Conservation (phyloP, 352 stramenopile genomes). For the Thalassiosira exigua region DNA sequence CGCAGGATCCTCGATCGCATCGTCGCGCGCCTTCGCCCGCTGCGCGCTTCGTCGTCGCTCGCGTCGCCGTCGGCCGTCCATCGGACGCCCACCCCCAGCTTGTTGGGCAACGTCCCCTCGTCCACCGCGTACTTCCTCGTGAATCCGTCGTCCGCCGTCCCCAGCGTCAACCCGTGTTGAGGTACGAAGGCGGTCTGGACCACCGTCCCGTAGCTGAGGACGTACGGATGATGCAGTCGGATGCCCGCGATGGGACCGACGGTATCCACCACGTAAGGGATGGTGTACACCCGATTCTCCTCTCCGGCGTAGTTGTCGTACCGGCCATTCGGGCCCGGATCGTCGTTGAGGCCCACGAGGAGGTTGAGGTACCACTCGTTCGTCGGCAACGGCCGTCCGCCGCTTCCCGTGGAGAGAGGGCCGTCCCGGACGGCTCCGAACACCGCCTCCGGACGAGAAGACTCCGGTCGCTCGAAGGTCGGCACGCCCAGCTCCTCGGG, state of each 20-base stretch:
- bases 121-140: constrained; percentile 41
- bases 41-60: neutral
- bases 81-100: constrained; percentile 50
- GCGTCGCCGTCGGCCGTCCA: constrained; percentile 23
- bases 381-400: constrained; percentile 28
- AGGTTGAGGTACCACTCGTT: constrained; percentile 55
- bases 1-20: constrained; percentile 67
- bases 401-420: no score
- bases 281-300: constrained; percentile 69
- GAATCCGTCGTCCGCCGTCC: constrained; percentile 45
- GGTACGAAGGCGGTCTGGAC: constrained; percentile 64
- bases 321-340: constrained; percentile 13
- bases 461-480: constrained; percentile 15
- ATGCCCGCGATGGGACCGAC: constrained; percentile 67
- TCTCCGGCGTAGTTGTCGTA: constrained; percentile 56
- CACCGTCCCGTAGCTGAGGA: constrained; percentile 58
- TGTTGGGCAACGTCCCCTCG: constrained; percentile 48
- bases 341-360: constrained; percentile 42
- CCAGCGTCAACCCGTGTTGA: constrained; percentile 66
- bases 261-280: constrained; percentile 78
- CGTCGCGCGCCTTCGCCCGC: neutral
- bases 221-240: constrained; percentile 60
- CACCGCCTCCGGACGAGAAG: constrained; percentile 39
- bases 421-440: constrained; percentile 23
- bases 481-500: constrained; percentile 32